Percentiles rank a stretch among this genome's conserved stretches.
Evolutionary conservation across 2,329 filamentous ascomycete genomes (phyloP).

Genomic region (Huntiella bhutanensis): DNA sequence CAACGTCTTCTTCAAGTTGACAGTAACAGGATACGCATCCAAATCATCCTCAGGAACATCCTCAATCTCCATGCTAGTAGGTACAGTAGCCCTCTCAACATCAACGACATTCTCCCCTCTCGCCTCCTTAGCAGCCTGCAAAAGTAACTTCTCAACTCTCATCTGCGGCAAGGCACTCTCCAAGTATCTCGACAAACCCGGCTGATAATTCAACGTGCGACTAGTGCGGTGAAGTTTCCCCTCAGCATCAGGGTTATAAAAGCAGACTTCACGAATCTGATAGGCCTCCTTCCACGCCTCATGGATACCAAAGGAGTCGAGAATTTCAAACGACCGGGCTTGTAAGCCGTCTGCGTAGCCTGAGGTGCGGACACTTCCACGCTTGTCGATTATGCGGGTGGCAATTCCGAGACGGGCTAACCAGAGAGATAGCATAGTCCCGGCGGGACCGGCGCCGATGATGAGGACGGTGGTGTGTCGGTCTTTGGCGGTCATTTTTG

Average conservation of each 20-base stretch:
- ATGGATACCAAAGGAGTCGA: conserved; percentile 51
- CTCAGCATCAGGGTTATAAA: conserved; percentile 43
- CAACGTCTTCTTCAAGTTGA: conserved; percentile 33
- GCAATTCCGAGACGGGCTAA: conserved; percentile 23
- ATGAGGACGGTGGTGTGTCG: conserved; percentile 21
- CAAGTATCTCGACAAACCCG: conserved; percentile 41
- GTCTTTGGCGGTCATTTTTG: conserved; percentile 1
- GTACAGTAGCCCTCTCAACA: conserved; percentile 42
- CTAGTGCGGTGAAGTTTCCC: conserved; percentile 38
- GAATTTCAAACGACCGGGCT: conserved; percentile 50
- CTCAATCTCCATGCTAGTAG: conserved; percentile 35
- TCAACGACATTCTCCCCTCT: conserved; percentile 25
- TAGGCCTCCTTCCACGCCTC: conserved; percentile 49
- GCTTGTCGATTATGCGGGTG: conserved; percentile 27
- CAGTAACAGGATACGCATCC: conserved; percentile 39
- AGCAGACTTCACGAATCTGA: conserved; percentile 33
- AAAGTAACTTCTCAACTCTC: conserved; percentile 47
- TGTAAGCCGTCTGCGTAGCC: conserved; percentile 32
- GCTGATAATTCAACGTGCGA: conserved; percentile 42
- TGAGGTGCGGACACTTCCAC: conserved; percentile 21
- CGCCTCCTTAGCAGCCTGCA: conserved; percentile 38
- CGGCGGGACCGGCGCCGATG: conserved; percentile 23
- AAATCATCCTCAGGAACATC: conserved; percentile 28
- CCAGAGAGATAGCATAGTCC: conserved; percentile 26
- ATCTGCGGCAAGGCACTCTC: conserved; percentile 54